Evolutionary conservation across 1,139 yeast genomes (phyloP).

Genomic region (Wickerhamomyces sp.): DNA sequence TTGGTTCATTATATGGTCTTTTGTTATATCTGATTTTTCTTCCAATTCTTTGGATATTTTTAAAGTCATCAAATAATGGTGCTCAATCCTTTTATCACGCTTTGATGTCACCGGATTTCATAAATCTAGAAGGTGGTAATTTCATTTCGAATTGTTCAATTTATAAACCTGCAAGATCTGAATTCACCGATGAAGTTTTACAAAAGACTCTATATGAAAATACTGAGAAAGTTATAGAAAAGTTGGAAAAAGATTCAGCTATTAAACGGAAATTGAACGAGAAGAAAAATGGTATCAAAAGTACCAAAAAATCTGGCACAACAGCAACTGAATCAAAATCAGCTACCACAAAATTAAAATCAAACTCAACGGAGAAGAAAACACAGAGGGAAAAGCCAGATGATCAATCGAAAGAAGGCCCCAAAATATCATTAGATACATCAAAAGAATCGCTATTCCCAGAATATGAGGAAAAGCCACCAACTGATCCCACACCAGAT

Average conservation of each 20-base stretch:
- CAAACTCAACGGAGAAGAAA: no score
- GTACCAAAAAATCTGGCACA: slow-evolving; percentile 2
- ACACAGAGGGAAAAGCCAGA: no score
- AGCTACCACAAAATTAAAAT: background rate
- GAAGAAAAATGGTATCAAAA: slow-evolving; percentile 1
- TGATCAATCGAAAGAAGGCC: no score
- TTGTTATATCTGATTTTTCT: slow-evolving; percentile 58
- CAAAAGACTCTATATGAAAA: slow-evolving; percentile 58
- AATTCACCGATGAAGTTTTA: slow-evolving; percentile 54
- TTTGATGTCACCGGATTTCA: slow-evolving; percentile 65
- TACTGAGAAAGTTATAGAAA: slow-evolving; percentile 52
- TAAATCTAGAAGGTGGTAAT: slow-evolving; percentile 55
- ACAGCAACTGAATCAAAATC: background rate
- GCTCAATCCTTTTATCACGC: slow-evolving; percentile 75
- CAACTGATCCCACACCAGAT: no score
- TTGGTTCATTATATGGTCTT: slow-evolving; percentile 74
- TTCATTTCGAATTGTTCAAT: slow-evolving; percentile 69
- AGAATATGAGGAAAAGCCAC: slow-evolving; percentile 5
- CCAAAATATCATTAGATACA: slow-evolving; percentile 2
- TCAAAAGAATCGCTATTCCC: slow-evolving; percentile 13
- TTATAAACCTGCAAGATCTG: slow-evolving; percentile 54
- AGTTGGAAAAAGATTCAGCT: slow-evolving; percentile 68
- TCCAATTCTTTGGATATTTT: slow-evolving; percentile 78
- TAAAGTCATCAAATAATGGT: slow-evolving; percentile 73
- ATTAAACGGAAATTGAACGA: slow-evolving; percentile 44